Base-by-base conservation (phyloP, 31 red algal species). In the Asparagopsis taxiformis region DNA sequence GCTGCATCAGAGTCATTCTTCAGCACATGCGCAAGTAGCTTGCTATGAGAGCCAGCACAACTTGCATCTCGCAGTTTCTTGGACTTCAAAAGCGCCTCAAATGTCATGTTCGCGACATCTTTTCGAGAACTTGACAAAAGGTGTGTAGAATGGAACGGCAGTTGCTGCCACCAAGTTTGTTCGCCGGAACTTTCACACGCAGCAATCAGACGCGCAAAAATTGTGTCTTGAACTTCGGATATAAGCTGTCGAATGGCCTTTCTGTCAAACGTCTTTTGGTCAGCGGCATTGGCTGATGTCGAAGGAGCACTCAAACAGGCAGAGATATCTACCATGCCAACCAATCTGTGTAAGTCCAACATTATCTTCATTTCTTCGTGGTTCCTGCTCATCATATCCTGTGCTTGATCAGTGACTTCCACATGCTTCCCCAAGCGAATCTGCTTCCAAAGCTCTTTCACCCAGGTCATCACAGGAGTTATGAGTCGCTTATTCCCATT, bases 111-210 rank as follows among this genome's bases (percentile, higher is more conserved):
- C 32, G 37, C 31, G 16, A 73, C 34, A 26, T 84, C 68, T 34
- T 55, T 73, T 32, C 50, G 26, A 9, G 66, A 29, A 52, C 79
- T 84, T 10, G 41, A 29, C 1, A 84, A 23, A 3, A 84, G 52
- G 73, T 84, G 79, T 10, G 68, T 36, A 0, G 57, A 66, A 51
- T 73, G 68, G 55, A 73, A 73, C 1, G 79, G 79, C 29, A 84
- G 24, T 17, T 51, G 26, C 31, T 23, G 26, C 49, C 68, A 72
- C 66, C 68, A 84, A 4, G 20, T 20, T 38, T 61, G 36, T 13
- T 26, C 30, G 2, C 19, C 26, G 15, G 16, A 31, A 31, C 5
- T 63, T 28, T 19, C 10, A 49, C 65, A 82, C 2, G 65, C 38
- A 16, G n/a, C 6, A 60, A 6, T 51, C n/a, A 70, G 52, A 20